These are phyloP conservation scores for Gonapodya sp. DNA, from an alignment of 192 early-diverging fungal species.

Conservation along the genomic window DNA sequence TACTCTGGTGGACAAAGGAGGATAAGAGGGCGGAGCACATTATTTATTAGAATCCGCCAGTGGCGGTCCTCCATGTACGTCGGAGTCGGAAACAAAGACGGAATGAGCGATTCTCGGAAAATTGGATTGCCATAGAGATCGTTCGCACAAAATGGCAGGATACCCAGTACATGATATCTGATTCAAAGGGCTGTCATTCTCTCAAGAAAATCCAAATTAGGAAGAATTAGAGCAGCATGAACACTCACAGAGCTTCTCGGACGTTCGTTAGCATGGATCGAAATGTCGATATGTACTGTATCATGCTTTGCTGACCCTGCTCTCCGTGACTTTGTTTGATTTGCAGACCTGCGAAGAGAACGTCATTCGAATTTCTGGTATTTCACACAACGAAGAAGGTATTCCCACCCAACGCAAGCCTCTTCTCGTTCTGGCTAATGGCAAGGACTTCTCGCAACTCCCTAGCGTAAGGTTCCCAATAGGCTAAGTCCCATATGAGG, in stretches of 20 bases:
- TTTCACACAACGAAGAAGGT: no score
- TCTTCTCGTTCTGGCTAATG: background rate
- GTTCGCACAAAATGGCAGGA: background rate
- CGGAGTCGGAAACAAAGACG: background rate
- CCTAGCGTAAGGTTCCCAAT: background rate
- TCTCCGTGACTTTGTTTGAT: no score
- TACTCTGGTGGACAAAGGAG: background rate
- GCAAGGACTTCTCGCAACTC: background rate
- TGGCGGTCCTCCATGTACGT: background rate
- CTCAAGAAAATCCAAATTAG: no score
- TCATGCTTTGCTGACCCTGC: background rate
- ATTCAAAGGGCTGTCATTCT: no score
- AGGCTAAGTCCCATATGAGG: background rate
- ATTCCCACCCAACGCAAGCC: background rate
- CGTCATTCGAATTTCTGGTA: no score
- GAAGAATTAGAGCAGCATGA: no score
- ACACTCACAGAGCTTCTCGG: background rate
- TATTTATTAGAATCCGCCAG: background rate
- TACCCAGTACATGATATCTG: background rate
- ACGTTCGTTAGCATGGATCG: background rate
- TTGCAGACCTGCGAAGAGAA: no score
- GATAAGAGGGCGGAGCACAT: background rate
- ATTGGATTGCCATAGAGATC: background rate
- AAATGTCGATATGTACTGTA: background rate
- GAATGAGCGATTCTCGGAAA: background rate